A percentile compares a stretch with the other conserved stretches of the same genome.
These are phyloP conservation scores for grape (Vitis vinifera) DNA, from an alignment of 164 flowering plant species.

Conservation along the genomic window DNA sequence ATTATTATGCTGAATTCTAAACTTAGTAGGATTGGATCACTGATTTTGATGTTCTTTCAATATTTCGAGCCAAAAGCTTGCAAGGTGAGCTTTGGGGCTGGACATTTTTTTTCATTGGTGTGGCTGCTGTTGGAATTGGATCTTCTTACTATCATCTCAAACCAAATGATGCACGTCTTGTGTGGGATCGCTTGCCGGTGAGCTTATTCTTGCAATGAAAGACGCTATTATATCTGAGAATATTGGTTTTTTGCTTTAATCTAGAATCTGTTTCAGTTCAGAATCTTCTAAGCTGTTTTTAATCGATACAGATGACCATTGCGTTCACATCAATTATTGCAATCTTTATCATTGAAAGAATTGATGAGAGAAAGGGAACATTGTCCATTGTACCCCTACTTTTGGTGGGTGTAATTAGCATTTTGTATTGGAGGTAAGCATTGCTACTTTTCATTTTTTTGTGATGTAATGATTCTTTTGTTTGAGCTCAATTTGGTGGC, in stretches of 20 bases:
- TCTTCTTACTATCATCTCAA: conserved; percentile 91
- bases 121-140: conserved; percentile 89
- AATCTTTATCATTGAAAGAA: conserved; percentile 84
- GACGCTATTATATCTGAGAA: neutral
- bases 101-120: conserved; percentile 81
- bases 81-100: conserved; percentile 91
- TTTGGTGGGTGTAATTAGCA: conserved; percentile 79
- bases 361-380: conserved; percentile 76
- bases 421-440: conserved; percentile 84
- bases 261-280: too few species aligned
- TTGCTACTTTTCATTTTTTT: too few species aligned
- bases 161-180: conserved; percentile 87
- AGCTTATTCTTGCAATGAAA: conserved; percentile 17
- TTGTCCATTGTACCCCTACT: conserved; percentile 75
- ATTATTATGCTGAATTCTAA: neutral
- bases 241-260: neutral
- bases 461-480: too few species aligned
- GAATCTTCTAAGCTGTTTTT: too few species aligned
- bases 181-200: conserved; percentile 98
- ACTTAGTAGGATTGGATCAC: neutral
- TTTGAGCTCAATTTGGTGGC: too few species aligned
- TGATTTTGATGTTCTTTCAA: neutral
- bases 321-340: conserved; percentile 93
- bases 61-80: conserved; percentile 39
- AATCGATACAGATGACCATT: conserved; percentile 70